Evolutionary conservation across 768 basidiomycete genomes (phyloP).

Genomic region (Lepiota brunneoincarnata): DNA sequence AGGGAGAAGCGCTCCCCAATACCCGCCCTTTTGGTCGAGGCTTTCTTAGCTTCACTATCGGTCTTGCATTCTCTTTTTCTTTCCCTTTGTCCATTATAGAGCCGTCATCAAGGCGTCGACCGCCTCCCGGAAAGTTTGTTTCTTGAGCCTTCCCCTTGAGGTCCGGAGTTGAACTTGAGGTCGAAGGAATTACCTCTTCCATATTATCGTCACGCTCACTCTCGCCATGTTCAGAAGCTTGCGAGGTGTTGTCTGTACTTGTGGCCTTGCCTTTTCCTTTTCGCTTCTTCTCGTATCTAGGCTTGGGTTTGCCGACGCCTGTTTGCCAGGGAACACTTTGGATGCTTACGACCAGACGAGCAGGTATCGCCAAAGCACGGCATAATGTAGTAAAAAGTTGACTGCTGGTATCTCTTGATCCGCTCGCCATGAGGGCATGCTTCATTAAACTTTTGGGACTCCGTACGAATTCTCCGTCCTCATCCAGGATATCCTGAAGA

Average conservation of each 20-base stretch:
- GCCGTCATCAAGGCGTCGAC: constrained; percentile 39
- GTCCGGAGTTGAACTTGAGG: constrained; percentile 23
- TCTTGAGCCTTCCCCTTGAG: constrained; percentile 31
- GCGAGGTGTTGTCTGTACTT: not conserved
- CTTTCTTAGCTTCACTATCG: constrained; percentile 58
- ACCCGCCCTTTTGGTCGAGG: constrained; percentile 48
- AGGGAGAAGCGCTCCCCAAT: constrained; percentile 28
- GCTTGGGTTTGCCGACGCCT: constrained; percentile 54
- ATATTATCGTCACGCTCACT: constrained; percentile 24
- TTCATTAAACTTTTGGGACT: constrained; percentile 91
- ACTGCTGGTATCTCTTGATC: constrained; percentile 82
- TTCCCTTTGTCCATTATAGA: constrained; percentile 47
- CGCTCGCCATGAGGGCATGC: constrained; percentile 76
- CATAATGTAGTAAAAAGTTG: constrained; percentile 91
- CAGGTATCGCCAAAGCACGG: constrained; percentile 81
- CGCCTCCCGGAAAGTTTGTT: constrained; percentile 32
- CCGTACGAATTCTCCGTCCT: constrained; percentile 67
- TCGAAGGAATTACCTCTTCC: constrained; percentile 22
- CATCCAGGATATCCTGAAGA: constrained; percentile 44
- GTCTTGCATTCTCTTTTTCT: constrained; percentile 54
- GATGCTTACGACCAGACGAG: constrained; percentile 84
- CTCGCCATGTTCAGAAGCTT: constrained; percentile 23
- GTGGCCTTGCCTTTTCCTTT: constrained; percentile 33
- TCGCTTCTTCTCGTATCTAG: constrained; percentile 34
- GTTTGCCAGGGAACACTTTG: constrained; percentile 93